phyloP scores from a whole-genome alignment of 2,329 filamentous ascomycete genomes.

The Aspergillus sp. region DNA sequence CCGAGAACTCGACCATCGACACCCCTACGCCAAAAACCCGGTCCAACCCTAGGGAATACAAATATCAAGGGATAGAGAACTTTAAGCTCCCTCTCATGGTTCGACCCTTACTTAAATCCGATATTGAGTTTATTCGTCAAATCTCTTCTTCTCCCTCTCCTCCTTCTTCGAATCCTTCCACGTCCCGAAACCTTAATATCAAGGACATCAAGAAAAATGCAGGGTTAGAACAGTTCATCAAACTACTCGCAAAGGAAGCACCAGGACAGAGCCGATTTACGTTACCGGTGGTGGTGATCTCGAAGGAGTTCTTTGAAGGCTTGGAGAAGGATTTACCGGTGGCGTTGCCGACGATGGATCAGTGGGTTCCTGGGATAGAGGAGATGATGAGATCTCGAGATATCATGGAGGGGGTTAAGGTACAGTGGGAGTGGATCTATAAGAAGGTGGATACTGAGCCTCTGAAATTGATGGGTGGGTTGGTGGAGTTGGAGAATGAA shows the following conservation, averaged over 20 bases:
- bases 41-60: too few relatives aligned
- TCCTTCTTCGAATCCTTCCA: too few relatives aligned
- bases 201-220: neutral
- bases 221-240: neutral
- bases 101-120: neutral
- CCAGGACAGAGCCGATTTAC: conserved; percentile 43
- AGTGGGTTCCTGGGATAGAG: conserved; percentile 16
- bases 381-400: conserved; percentile 5
- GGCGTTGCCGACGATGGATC: conserved; percentile 29
- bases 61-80: neutral
- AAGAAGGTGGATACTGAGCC: conserved; percentile 38
- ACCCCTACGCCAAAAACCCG: too few relatives aligned
- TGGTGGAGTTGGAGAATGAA: conserved; percentile 16
- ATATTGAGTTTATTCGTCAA: neutral
- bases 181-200: neutral
- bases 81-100: neutral
- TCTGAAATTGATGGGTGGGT: conserved; percentile 32
- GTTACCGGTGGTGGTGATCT: conserved; percentile 37
- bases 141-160: neutral
- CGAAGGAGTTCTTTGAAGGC: neutral
- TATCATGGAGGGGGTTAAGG: conserved; percentile 14
- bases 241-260: conserved; percentile 27
- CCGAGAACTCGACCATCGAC: too few relatives aligned
- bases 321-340: conserved; percentile 17
- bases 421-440: conserved; percentile 42